Conservation (phyloP, 2,329 filamentous ascomycete species). For the Pseudodiploospora longispora region DNA sequence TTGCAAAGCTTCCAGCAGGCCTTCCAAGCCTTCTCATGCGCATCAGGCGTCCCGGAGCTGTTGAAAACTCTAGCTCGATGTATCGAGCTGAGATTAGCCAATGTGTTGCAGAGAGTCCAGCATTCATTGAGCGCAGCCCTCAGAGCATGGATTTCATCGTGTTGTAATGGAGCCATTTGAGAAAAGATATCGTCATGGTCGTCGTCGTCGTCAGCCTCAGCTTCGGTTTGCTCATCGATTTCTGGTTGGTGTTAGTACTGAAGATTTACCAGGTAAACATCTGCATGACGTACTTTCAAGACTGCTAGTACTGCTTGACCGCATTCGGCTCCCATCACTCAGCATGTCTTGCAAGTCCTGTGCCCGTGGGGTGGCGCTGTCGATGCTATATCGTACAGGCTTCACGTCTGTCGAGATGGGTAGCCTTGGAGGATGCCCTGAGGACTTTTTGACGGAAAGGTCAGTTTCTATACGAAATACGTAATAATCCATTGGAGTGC, state of each 20-base stretch:
- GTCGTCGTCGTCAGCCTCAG: conserved; percentile 47
- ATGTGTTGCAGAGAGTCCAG: conserved; percentile 88
- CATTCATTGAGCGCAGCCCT: conserved; percentile 75
- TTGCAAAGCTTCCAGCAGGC: conserved; percentile 92
- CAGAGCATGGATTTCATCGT: conserved; percentile 59
- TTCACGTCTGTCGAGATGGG: conserved; percentile 69
- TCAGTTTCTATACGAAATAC: conserved; percentile 1
- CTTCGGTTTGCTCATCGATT: conserved; percentile 47
- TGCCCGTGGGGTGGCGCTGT: conserved; percentile 69
- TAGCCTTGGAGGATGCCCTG: conserved; percentile 47
- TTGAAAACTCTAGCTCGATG: conserved; percentile 74
- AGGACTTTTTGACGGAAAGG: background rate
- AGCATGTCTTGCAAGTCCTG: conserved; percentile 73
- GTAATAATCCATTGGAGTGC: background rate
- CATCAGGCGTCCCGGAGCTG: conserved; percentile 63
- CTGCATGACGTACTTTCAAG: conserved; percentile 57
- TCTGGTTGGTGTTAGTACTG: conserved; percentile 29
- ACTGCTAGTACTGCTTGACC: conserved; percentile 63
- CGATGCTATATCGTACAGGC: conserved; percentile 55
- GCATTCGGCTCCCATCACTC: conserved; percentile 43
- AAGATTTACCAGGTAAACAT: background rate
- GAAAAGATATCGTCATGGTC: conserved; percentile 26
- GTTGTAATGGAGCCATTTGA: conserved; percentile 1
- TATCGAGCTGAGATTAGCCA: conserved; percentile 76
- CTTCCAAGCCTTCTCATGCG: conserved; percentile 85